These are phyloP conservation scores for Asterochloris erici DNA, from an alignment of 139 green algal genomes.

Conservation along the genomic window DNA sequence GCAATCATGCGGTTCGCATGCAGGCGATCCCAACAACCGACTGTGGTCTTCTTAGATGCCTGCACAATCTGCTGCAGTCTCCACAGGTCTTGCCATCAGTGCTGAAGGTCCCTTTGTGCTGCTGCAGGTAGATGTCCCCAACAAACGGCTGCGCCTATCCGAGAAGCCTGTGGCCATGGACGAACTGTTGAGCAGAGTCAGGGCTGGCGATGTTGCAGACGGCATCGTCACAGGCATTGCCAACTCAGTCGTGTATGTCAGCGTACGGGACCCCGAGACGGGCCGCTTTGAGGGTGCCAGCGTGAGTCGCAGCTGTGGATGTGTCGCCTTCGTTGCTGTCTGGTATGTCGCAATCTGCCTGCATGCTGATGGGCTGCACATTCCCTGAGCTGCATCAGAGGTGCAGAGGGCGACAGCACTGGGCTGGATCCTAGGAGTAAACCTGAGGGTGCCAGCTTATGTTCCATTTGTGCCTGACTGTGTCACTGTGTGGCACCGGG, in stretches of 20 bases:
- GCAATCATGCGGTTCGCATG: no score
- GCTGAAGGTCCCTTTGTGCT: background rate
- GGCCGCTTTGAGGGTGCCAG: background rate
- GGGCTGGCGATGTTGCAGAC: conserved; percentile 31
- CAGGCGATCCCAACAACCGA: no score
- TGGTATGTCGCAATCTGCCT: no score
- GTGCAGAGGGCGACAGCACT: no score
- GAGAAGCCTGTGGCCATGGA: conserved; percentile 47
- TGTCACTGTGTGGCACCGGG: no score
- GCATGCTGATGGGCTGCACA: no score
- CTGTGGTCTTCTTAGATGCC: background rate
- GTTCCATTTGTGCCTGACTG: no score
- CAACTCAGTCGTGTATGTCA: conserved; percentile 57
- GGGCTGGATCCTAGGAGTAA: no score
- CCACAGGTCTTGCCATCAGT: background rate
- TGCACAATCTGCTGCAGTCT: background rate
- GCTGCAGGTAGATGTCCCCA: conserved; percentile 33
- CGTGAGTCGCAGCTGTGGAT: conserved; percentile 1
- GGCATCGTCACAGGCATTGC: conserved; percentile 34
- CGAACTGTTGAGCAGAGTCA: conserved; percentile 23
- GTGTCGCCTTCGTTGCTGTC: background rate
- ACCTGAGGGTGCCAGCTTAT: no score
- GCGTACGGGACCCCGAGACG: conserved; percentile 22
- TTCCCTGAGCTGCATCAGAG: no score
- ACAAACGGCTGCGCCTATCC: conserved; percentile 33